Conservation (phyloP, 2,329 filamentous ascomycete genomes). For the Claviceps capensis region DNA sequence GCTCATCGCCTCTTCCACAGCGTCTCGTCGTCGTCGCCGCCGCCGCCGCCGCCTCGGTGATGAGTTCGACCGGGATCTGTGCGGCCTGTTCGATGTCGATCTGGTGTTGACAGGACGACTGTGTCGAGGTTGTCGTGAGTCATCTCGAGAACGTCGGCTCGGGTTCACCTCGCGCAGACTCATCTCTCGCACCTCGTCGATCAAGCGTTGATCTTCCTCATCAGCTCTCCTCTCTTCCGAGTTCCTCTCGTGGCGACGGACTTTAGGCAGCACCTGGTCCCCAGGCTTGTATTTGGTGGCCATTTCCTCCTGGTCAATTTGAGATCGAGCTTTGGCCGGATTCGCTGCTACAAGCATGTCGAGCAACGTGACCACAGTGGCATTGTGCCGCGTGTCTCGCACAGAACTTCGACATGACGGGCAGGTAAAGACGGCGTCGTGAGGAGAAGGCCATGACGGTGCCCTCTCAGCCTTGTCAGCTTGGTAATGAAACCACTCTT, state of each 20-base stretch:
- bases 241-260: constrained; percentile 36
- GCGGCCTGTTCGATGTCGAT: constrained; percentile 18
- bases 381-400: constrained; percentile 78
- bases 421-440: constrained; percentile 59
- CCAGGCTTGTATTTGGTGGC: constrained; percentile 64
- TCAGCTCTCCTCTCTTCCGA: constrained; percentile 40
- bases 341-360: constrained; percentile 78
- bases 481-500: constrained; percentile 89
- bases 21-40: constrained; percentile 15
- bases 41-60: constrained; percentile 4
- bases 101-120: constrained; percentile 22
- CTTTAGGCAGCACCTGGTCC: constrained; percentile 61
- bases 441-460: constrained; percentile 33
- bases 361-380: constrained; percentile 74
- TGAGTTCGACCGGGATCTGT: constrained; percentile 16
- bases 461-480: constrained; percentile 41
- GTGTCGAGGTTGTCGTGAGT: constrained; percentile 17
- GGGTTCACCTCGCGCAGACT: constrained; percentile 58
- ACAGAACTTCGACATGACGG: constrained; percentile 83
- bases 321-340: constrained; percentile 56
- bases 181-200: constrained; percentile 59
- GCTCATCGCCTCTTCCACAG: constrained; percentile 11
- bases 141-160: constrained; percentile 20
- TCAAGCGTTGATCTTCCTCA: constrained; percentile 52
- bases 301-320: constrained; percentile 64